Conservation (phyloP, 805 yeast species). For the Lachancea quebecensis region DNA sequence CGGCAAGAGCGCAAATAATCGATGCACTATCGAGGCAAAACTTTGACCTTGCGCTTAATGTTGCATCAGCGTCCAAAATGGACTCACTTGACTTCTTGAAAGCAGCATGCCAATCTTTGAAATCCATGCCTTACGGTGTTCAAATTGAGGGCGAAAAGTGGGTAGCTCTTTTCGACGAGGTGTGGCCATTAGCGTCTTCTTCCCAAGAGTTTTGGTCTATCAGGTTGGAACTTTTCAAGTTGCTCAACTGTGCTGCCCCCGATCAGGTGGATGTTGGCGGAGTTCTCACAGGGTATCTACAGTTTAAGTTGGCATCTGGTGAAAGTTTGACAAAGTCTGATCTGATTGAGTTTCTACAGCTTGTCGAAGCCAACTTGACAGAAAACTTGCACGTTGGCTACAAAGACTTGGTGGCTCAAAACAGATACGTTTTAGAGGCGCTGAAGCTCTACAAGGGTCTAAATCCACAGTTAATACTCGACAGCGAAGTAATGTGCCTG, state of each 20-base stretch:
- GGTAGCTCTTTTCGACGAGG: constrained; percentile 14
- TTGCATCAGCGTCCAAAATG: not conserved
- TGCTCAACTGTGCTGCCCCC: constrained; percentile 14
- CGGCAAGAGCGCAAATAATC: constrained; percentile 3
- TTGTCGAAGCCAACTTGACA: constrained; percentile 7
- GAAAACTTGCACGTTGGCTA: constrained; percentile 9
- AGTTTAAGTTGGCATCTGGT: constrained; percentile 16
- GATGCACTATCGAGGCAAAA: constrained; percentile 10
- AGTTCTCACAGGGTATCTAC: constrained; percentile 17
- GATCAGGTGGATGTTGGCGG: constrained; percentile 6
- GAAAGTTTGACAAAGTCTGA: constrained; percentile 14
- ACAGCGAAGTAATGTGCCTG: constrained; percentile 16
- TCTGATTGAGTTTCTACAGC: constrained; percentile 14
- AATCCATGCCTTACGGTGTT: constrained; percentile 2
- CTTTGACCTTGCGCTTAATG: constrained; percentile 10
- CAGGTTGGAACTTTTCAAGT: constrained; percentile 15
- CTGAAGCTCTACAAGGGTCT: constrained; percentile 6
- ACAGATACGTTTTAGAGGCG: constrained; percentile 4
- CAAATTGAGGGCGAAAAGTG: constrained; percentile 9
- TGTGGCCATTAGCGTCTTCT: constrained; percentile 20
- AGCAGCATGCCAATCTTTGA: constrained; percentile 9
- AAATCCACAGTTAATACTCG: constrained; percentile 9
- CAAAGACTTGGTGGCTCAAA: constrained; percentile 7
- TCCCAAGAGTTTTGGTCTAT: constrained; percentile 17
- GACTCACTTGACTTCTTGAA: constrained; percentile 5